phyloP scores from a whole-genome alignment of 2,329 filamentous ascomycete genomes.

The Lecanicillium sp. region DNA sequence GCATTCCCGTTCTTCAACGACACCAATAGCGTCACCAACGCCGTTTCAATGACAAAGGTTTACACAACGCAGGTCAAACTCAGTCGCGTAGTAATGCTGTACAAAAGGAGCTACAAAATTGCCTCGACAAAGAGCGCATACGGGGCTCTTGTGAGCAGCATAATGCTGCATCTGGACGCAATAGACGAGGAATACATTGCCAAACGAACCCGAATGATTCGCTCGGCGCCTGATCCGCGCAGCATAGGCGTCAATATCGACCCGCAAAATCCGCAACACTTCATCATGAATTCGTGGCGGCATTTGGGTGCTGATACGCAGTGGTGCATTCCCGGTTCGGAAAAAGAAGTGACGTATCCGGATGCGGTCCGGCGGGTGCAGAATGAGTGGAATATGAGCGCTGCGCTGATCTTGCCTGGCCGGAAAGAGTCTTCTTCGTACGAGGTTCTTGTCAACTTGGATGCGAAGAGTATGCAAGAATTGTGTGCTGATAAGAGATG shows the following conservation, averaged over 20 bases:
- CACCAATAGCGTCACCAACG: constrained; percentile 33
- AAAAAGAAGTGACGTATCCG: constrained; percentile 9
- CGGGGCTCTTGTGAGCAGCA: too few relatives aligned
- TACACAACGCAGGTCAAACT: constrained; percentile 16
- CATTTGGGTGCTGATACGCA: constrained; percentile 32
- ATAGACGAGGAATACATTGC: constrained; percentile 33
- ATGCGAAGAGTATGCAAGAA: constrained; percentile 18
- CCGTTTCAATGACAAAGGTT: constrained; percentile 29
- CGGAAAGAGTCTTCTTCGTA: constrained; percentile 13
- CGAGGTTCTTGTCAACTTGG: constrained; percentile 24
- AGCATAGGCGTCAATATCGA: constrained; percentile 30
- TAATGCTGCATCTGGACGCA: constrained; percentile 17
- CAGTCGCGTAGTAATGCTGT: constrained; percentile 12
- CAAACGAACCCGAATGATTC: constrained; percentile 27
- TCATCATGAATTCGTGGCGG: constrained; percentile 38
- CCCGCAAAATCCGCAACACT: constrained; percentile 27
- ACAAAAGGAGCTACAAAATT: constrained; percentile 16
- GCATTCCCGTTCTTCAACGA: constrained; percentile 21
- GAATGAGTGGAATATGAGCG: constrained; percentile 20
- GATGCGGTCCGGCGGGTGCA: constrained; percentile 23
- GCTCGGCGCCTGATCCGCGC: constrained; percentile 28
- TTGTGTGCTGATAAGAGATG: constrained; percentile 17
- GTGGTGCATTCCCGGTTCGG: constrained; percentile 23
- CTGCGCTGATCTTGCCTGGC: constrained; percentile 24
- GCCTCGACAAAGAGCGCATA: constrained; percentile 19